Evolutionary conservation across 805 yeast species (phyloP).

Genomic region (Phaffomyces opuntiae): DNA sequence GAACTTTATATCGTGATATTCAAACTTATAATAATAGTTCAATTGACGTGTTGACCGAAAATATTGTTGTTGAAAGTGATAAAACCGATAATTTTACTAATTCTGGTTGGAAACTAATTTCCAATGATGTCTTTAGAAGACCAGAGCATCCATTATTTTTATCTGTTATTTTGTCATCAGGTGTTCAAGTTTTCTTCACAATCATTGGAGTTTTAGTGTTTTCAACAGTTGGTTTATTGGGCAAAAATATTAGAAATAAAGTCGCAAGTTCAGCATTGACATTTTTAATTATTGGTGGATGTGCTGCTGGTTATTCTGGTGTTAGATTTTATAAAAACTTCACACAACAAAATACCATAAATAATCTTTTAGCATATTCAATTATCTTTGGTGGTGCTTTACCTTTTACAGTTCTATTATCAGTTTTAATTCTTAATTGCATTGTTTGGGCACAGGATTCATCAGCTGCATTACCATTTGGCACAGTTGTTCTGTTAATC

Average conservation of each 20-base stretch:
- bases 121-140: constrained; percentile 44
- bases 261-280: constrained; percentile 53
- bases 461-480: constrained; percentile 71
- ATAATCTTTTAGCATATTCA: constrained; percentile 21
- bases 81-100: constrained; percentile 21
- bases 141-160: constrained; percentile 45
- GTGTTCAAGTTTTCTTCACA: constrained; percentile 65
- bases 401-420: constrained; percentile 41
- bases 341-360: constrained; percentile 26
- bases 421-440: constrained; percentile 51
- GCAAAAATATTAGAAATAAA: constrained; percentile 64
- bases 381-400: constrained; percentile 41
- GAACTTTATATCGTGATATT: constrained; percentile 47
- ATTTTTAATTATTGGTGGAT: constrained; percentile 62
- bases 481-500: constrained; percentile 58
- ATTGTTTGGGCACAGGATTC: constrained; percentile 74
- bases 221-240: constrained; percentile 50
- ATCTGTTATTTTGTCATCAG: constrained; percentile 59
- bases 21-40: constrained; percentile 27
- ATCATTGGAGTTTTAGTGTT: constrained; percentile 52
- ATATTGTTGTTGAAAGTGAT: constrained; percentile 20
- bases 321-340: constrained; percentile 54
- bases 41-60: constrained; percentile 20
- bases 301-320: constrained; percentile 68
- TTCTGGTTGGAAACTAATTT: constrained; percentile 48